These are phyloP conservation scores for Buxus sempervirens DNA, from an alignment of 164 flowering plant species.

Conservation along the genomic window DNA sequence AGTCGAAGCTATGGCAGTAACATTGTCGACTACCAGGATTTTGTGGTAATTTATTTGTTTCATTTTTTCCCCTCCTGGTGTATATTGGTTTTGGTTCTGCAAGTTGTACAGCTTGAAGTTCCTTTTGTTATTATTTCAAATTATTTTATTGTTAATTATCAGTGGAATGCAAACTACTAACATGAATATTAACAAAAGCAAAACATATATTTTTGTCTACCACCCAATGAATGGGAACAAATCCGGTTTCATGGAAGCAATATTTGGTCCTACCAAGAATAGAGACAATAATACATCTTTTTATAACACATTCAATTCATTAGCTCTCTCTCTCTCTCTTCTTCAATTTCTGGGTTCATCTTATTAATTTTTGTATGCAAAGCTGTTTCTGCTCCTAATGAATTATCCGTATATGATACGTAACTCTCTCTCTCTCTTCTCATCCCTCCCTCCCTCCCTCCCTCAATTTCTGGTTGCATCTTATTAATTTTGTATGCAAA, in stretches of 20 bases:
- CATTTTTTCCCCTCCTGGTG: background rate
- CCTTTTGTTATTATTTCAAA: background rate
- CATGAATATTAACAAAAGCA: background rate
- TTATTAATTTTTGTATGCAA: background rate
- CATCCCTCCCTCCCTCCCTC: too few species aligned
- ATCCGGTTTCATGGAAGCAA: background rate
- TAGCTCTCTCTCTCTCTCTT: too few species aligned
- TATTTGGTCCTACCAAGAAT: background rate
- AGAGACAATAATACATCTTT: background rate
- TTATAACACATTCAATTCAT: too few species aligned
- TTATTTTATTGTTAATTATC: background rate
- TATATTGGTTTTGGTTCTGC: background rate
- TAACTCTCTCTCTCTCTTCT: too few species aligned
- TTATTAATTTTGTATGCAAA: background rate
- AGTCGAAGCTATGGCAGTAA: conserved; percentile 84
- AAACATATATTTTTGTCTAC: background rate
- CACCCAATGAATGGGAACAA: background rate
- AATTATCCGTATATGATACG: background rate
- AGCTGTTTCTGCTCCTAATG: background rate
- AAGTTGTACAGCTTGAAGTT: background rate
- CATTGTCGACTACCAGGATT: conserved; percentile 81
- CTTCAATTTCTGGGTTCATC: background rate
- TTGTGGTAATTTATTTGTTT: conserved; percentile 51
- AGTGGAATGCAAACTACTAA: background rate
- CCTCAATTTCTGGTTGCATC: background rate